phyloP scores from a whole-genome alignment of 1,284 basidiomycete species.

The Paramarasmius palmivorus region DNA sequence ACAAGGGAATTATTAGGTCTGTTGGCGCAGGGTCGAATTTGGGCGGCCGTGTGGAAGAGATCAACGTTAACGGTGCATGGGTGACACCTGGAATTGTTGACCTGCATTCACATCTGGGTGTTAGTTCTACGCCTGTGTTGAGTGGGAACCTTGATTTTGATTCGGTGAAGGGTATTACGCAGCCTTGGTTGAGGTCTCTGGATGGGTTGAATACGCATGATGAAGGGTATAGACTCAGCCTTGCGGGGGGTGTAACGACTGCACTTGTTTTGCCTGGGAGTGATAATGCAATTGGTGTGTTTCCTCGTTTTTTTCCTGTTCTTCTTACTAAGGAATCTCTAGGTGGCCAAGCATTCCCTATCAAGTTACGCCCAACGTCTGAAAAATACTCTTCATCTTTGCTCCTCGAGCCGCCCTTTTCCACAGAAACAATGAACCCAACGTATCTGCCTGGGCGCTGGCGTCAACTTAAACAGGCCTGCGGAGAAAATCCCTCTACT shows the following conservation, averaged over 20 bases:
- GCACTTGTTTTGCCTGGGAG: constrained; percentile 49
- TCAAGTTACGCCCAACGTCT: constrained; percentile 58
- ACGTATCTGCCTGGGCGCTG: constrained; percentile 31
- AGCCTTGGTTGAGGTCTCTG: constrained; percentile 22
- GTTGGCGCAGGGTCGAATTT: constrained; percentile 31
- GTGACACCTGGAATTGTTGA: constrained; percentile 67
- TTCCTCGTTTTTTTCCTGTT: neutral
- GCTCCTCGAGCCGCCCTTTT: constrained; percentile 63
- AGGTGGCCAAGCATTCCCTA: constrained; percentile 68
- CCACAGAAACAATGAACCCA: constrained; percentile 42
- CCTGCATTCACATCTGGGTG: constrained; percentile 77
- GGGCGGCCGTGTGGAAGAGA: constrained; percentile 25
- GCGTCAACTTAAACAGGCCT: constrained; percentile 34
- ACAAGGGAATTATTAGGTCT: constrained; percentile 51
- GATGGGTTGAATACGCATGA: constrained; percentile 54
- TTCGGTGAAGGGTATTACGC: constrained; percentile 31
- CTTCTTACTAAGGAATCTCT: neutral
- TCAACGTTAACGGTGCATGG: constrained; percentile 58
- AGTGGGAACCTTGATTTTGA: constrained; percentile 54
- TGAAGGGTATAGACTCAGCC: constrained; percentile 43
- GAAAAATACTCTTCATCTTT: constrained; percentile 57
- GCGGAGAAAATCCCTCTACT: constrained; percentile 31
- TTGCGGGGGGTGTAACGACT: constrained; percentile 49
- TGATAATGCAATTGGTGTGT: constrained; percentile 57
- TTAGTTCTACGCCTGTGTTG: constrained; percentile 57